Evolutionary conservation across 2,329 filamentous ascomycete species (phyloP).

Genomic region (Mycosphaerella arachidis): DNA sequence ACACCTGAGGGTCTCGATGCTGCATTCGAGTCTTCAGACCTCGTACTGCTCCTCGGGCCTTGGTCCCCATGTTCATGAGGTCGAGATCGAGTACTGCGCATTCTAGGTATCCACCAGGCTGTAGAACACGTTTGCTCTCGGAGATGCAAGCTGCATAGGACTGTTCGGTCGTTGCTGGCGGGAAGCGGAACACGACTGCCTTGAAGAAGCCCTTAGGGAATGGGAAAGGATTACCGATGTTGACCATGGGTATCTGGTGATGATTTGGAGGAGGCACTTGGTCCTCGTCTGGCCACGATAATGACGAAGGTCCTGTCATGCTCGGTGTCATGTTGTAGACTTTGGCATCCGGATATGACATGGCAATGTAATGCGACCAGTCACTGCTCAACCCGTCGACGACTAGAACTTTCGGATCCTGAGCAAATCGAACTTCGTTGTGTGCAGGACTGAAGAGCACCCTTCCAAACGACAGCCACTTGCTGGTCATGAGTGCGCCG

Average conservation of each 20-base stretch:
- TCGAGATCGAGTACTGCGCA: constrained; percentile 73
- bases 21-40: constrained; percentile 68
- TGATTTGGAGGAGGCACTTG: constrained; percentile 54
- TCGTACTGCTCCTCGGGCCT: constrained; percentile 63
- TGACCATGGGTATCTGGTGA: constrained; percentile 66
- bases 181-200: constrained; percentile 72
- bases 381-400: constrained; percentile 84
- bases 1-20: constrained; percentile 55
- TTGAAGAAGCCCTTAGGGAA: constrained; percentile 73
- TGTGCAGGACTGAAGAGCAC: constrained; percentile 77
- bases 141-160: constrained; percentile 67
- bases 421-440: constrained; percentile 59
- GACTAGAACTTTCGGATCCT: constrained; percentile 64
- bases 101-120: constrained; percentile 75
- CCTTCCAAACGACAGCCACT: constrained; percentile 81
- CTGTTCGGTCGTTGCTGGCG: constrained; percentile 61
- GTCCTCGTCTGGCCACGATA: constrained; percentile 21
- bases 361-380: constrained; percentile 81
- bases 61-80: constrained; percentile 75
- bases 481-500: constrained; percentile 78
- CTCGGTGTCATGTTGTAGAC: constrained; percentile 64
- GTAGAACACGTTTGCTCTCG: constrained; percentile 72
- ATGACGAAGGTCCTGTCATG: constrained; percentile 21
- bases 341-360: constrained; percentile 69
- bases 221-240: constrained; percentile 63